Evolutionary conservation across 192 early-diverging fungal species (phyloP).

Genomic region (Linnemannia schmuckeri): DNA sequence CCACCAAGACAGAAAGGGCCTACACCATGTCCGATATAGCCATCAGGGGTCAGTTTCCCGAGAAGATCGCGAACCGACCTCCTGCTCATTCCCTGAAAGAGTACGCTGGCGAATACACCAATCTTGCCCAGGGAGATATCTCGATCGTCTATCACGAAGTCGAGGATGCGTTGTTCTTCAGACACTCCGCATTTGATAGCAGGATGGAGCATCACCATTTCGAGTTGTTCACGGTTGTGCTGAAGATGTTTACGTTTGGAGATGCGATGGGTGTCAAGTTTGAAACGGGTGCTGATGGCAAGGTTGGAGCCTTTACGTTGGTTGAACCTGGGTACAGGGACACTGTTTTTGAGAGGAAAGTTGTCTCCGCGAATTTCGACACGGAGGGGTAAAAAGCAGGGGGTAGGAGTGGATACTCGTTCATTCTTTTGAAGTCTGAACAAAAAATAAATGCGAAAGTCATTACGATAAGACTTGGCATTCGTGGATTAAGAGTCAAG

Average conservation of each 20-base stretch:
- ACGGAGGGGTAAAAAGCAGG: too few relatives aligned
- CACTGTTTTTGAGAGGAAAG: too few relatives aligned
- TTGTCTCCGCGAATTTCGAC: too few relatives aligned
- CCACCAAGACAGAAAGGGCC: not conserved
- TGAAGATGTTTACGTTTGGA: not conserved
- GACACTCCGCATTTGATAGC: not conserved
- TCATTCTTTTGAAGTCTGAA: too few relatives aligned
- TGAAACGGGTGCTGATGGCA: not conserved
- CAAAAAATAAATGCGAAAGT: too few relatives aligned
- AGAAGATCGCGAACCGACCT: constrained; percentile 1
- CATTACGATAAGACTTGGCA: too few relatives aligned
- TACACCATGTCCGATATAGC: not conserved
- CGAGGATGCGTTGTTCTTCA: not conserved
- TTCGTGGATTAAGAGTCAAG: too few relatives aligned
- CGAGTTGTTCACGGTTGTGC: not conserved
- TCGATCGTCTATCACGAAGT: not conserved
- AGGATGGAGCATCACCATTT: not conserved
- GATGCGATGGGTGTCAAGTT: not conserved
- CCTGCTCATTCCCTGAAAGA: not conserved
- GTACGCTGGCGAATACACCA: constrained; percentile 4
- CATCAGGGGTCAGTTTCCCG: not conserved
- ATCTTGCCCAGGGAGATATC: not conserved
- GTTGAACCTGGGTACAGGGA: too few relatives aligned
- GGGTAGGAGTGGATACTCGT: too few relatives aligned
- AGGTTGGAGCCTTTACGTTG: not conserved